Evolutionary conservation across 805 yeast species (phyloP).

Genomic region (Candida palmyrensis): DNA sequence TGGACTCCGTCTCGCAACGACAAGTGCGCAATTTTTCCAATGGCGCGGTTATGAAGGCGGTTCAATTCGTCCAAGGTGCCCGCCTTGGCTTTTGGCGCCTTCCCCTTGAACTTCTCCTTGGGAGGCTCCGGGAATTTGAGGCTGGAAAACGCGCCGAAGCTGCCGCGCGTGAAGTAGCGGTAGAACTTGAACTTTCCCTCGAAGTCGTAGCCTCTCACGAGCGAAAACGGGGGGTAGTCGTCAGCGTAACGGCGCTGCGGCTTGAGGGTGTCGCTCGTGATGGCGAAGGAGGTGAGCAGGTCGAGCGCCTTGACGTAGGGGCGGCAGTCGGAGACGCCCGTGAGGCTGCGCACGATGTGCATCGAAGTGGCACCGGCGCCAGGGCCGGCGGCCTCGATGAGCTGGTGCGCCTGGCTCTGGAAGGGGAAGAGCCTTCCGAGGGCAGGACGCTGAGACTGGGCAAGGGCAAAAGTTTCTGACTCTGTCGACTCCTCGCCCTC

Average conservation of each 20-base stretch:
- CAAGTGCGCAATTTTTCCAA: conserved; percentile 23
- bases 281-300: conserved; percentile 34
- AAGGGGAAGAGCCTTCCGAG: conserved; percentile 58
- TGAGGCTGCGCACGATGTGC: conserved; percentile 42
- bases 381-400: conserved; percentile 33
- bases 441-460: conserved; percentile 25
- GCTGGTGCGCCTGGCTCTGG: conserved; percentile 56
- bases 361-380: conserved; percentile 55
- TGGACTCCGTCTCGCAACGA: conserved; percentile 9
- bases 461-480: neutral
- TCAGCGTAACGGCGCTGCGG: conserved; percentile 22
- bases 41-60: conserved; percentile 11
- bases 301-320: conserved; percentile 51
- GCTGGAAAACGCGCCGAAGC: conserved; percentile 6
- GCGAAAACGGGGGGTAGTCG: conserved; percentile 19
- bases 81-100: conserved; percentile 4
- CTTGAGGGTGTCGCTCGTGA: conserved; percentile 22
- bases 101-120: conserved; percentile 1
- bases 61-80: conserved; percentile 11
- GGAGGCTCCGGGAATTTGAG: neutral
- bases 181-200: conserved; percentile 71
- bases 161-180: conserved; percentile 40
- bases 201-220: conserved; percentile 64
- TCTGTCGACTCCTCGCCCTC: conserved; percentile 12
- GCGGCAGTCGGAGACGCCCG: conserved; percentile 52